Conservation (phyloP, 1,284 basidiomycete species). For the Malassezia yamatoensis region DNA sequence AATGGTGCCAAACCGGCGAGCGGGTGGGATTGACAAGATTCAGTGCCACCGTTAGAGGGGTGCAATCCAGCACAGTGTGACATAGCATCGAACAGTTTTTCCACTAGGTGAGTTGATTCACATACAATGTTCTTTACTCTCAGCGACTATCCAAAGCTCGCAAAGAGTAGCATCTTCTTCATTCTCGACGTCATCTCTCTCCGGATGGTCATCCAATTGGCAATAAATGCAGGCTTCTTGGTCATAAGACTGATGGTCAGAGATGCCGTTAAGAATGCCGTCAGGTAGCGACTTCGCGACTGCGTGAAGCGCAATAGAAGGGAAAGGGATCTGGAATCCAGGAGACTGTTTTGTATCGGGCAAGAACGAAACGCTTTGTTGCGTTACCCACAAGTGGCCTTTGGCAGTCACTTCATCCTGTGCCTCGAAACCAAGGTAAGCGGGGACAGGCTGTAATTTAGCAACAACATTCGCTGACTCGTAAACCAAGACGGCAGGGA, state of each 20-base stretch:
- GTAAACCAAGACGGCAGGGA: neutral
- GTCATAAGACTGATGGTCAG: neutral
- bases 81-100: conserved; percentile 74
- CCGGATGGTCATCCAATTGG: conserved; percentile 36
- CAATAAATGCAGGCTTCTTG: conserved; percentile 37
- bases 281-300: conserved; percentile 33
- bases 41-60: conserved; percentile 56
- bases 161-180: conserved; percentile 26
- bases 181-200: conserved; percentile 21
- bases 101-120: conserved; percentile 55
- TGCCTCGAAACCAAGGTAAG: neutral
- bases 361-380: conserved; percentile 29
- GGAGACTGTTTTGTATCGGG: conserved; percentile 3
- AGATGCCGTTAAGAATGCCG: conserved; percentile 7
- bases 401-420: neutral
- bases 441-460: conserved; percentile 1
- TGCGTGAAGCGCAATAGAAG: conserved; percentile 38
- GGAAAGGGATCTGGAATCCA: conserved; percentile 35
- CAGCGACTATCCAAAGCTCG: conserved; percentile 36
- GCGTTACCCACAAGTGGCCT: conserved; percentile 30
- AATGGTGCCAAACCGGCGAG: conserved; percentile 41
- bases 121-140: conserved; percentile 17
- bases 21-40: conserved; percentile 48
- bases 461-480: neutral
- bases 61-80: conserved; percentile 82